Evolutionary conservation across 495 filamentous ascomycete species (phyloP), one percentile per base, ranked within the genome.

Genomic region (Xylaria curta): DNA sequence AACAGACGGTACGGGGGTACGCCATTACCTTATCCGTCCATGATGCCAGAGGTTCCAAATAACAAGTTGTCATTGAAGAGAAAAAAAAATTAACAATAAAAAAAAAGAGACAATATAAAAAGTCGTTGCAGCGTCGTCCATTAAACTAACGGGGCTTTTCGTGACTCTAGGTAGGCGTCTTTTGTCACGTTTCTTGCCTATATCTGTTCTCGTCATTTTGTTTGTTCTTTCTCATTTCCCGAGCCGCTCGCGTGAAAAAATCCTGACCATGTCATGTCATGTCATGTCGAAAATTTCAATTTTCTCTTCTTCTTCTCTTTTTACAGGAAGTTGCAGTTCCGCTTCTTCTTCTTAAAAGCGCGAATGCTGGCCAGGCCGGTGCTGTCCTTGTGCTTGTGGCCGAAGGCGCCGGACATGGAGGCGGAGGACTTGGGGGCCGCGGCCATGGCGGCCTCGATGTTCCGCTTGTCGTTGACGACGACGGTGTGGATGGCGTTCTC

Each of bases 401-500:
- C 31, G 62, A 72, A 51, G 28, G 63, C 60, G 59, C 61, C 54
- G 58, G 66, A 42, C 19, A 44, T 19, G 17, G 4, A 54, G 19
- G 15, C 44, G 26, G 66, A 65, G 59, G 78, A 72, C 66, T 77
- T 79, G 26, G 68, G 71, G 40, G 78, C 74, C 31, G 82, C 77
- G 66, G 82, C 78, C 69, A 79, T 77, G 26, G 76, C 76, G 21
- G 60, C 40, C 78, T 86, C 84, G 78, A 85, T 75, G 73, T 80
- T 83, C 75, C 83, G 83, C 71, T 84, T 70, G 73, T 91, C 90
- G 78, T 91, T 91, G 60, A 88, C 88, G 31, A 98, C 92, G 17
- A 94, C 94, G 60, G 91, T 94, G 74, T 93, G 90, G 76, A 99
- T 94, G 17, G 96, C 96, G 53, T 88, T 83, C 74, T 94, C 89